These are phyloP conservation scores for Tilletia walkeri DNA, from an alignment of 1,284 basidiomycete species.

Conservation along the genomic window DNA sequence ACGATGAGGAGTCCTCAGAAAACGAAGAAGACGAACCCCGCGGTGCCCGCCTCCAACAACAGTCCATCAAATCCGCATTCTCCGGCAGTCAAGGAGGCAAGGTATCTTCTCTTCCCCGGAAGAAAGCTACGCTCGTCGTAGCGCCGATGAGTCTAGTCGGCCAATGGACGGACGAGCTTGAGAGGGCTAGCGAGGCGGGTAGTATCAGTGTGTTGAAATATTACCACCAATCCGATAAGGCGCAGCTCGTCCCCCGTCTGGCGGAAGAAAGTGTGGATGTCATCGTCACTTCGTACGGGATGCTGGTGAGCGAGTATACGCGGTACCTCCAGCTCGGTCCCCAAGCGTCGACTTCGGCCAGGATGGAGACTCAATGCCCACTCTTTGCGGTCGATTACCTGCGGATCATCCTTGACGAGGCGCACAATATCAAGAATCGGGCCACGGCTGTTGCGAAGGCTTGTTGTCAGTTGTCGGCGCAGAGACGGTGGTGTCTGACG, in stretches of 20 bases:
- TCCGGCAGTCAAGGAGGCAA: background rate
- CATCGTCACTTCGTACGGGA: constrained; percentile 83
- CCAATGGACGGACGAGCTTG: constrained; percentile 87
- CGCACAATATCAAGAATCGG: constrained; percentile 91
- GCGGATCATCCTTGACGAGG: constrained; percentile 68
- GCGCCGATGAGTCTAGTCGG: constrained; percentile 85
- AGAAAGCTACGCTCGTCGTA: constrained; percentile 74
- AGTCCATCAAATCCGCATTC: constrained; percentile 8
- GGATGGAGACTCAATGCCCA: constrained; percentile 26
- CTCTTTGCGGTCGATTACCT: constrained; percentile 51
- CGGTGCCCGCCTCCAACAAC: constrained; percentile 1
- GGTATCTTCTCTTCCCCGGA: constrained; percentile 4
- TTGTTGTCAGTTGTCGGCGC: constrained; percentile 76
- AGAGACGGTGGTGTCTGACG: constrained; percentile 85
- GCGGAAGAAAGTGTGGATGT: constrained; percentile 65
- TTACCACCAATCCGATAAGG: constrained; percentile 67
- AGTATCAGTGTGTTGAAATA: constrained; percentile 64
- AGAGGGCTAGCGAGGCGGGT: constrained; percentile 65
- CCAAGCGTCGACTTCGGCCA: constrained; percentile 28
- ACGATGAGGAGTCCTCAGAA: constrained; percentile 26
- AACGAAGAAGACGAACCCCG: constrained; percentile 16
- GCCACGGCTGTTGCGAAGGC: constrained; percentile 86
- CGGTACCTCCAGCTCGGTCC: constrained; percentile 32
- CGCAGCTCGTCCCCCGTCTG: constrained; percentile 68
- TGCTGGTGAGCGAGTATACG: constrained; percentile 47